Evolutionary conservation across 345 rosid species (phyloP).

Genomic region (Melastoma malabathricum): DNA sequence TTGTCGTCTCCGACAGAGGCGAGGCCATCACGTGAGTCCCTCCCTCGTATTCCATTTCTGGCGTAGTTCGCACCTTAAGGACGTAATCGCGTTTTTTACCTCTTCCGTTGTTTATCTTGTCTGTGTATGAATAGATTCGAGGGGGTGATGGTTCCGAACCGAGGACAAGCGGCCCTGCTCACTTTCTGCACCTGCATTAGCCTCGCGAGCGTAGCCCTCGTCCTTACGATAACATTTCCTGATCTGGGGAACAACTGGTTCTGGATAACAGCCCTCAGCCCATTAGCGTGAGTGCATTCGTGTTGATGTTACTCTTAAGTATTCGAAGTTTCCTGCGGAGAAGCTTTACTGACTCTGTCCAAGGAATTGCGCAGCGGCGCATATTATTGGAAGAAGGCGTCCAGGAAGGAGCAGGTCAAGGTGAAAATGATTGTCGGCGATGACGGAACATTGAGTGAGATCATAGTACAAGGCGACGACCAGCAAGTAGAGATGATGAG

Average conservation of each 20-base stretch:
- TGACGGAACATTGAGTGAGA: constrained; percentile 40
- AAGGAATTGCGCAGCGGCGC: constrained; percentile 41
- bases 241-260: constrained; percentile 92
- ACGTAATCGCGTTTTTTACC: too few species aligned
- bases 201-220: constrained; percentile 87
- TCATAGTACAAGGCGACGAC: constrained; percentile 88
- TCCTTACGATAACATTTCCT: constrained; percentile 72
- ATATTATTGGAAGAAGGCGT: constrained; percentile 81
- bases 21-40: constrained; percentile 76
- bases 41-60: background rate
- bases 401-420: constrained; percentile 85
- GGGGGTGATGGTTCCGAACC: constrained; percentile 75
- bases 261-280: constrained; percentile 61
- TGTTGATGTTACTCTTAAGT: background rate
- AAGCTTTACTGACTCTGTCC: constrained; percentile 5
- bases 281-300: constrained; percentile 59
- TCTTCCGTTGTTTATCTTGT: background rate
- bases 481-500: constrained; percentile 84
- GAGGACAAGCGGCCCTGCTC: constrained; percentile 88
- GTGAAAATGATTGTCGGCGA: constrained; percentile 60
- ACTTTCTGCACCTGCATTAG: constrained; percentile 95
- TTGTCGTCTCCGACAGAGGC: constrained; percentile 64
- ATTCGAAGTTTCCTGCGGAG: background rate
- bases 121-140: constrained; percentile 37
- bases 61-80: background rate